Base-by-base conservation (phyloP, 306 rosid genomes). In the Parietaria judaica region DNA sequence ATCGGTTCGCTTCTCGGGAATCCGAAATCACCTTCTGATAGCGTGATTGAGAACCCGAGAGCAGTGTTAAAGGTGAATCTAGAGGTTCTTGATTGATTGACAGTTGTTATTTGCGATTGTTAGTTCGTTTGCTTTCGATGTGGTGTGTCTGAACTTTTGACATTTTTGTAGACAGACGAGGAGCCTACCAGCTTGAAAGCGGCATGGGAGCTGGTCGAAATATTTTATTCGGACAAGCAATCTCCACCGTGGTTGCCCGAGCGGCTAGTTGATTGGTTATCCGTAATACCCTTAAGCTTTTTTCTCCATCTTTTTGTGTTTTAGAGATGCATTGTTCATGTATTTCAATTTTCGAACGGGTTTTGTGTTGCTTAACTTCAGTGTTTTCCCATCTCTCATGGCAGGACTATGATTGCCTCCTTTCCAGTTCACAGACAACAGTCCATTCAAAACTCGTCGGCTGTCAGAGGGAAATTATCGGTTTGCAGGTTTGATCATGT, bases 231-330 rank as follows among this genome's bases (percentile, higher is more conserved):
- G 1, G 98, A 91, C 83, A 91, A 83, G 74, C 83, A 77, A 65
- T 87, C 87, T 62, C 96, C 83, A 79, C 74, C 92, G 55, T 91
- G 95, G 95, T 82, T 81, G 68, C 86, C 83, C 54, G 98, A 91
- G 75, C 86, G 84, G 66, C 90, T 91, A 67, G 92, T 88, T 73
- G 98, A 91, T 82, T 91, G 98, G 96, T 72, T 91, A 82, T 82
- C 92, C 67, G 98, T 91, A 91, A 79, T 78, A 81, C 31, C 31
- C 81, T 83, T 84, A 58, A 61, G 61, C 61, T 65, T 58, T 36
- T 60, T 23, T 68, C 49, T 11, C 9, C 51, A 39, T 47, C 54
- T 34, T 68, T 68, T 64, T 55, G 54, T 60, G 31, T 54, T 12
- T 55, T 34, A 51, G 49, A 17, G 62, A 11, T 58, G 10, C 51